A percentile compares a stretch with the other conserved stretches of the same genome.
Conservation (phyloP, 2,329 filamentous ascomycete genomes). For the Ophiostoma perfectum region DNA sequence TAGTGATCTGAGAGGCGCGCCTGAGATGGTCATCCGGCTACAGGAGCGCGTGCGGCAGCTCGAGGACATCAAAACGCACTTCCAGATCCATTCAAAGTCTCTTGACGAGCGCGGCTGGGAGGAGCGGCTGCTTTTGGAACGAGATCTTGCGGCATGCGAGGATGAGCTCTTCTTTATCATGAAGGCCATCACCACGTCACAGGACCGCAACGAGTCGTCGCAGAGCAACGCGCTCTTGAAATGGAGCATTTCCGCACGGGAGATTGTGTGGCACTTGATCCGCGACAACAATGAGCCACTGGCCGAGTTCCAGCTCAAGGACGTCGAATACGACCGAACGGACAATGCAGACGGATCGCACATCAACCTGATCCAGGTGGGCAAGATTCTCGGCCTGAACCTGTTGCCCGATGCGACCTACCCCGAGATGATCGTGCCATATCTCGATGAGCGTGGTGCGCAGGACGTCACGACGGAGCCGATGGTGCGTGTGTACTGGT, state of each 20-base stretch:
- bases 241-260: constrained; percentile 89
- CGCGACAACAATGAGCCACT: constrained; percentile 80
- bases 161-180: constrained; percentile 99
- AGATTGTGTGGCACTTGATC: constrained; percentile 96
- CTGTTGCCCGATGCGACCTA: constrained; percentile 86
- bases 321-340: constrained; percentile 88
- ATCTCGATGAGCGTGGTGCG: constrained; percentile 60
- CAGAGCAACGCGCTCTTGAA: constrained; percentile 69
- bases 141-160: constrained; percentile 81
- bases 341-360: constrained; percentile 98
- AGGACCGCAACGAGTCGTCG: constrained; percentile 73
- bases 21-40: constrained; percentile 83
- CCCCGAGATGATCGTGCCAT: constrained; percentile 91
- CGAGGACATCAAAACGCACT: constrained; percentile 93
- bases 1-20: constrained; percentile 88
- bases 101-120: constrained; percentile 88
- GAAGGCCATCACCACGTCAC: constrained; percentile 97
- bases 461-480: constrained; percentile 56
- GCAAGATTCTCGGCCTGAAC: constrained; percentile 82
- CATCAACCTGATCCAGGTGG: constrained; percentile 83
- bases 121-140: constrained; percentile 81
- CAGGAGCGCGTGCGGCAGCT: constrained; percentile 91
- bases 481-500: constrained; percentile 93
- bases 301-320: constrained; percentile 85
- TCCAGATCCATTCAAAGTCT: constrained; percentile 84